Conservation (phyloP, 768 basidiomycete species). For the Trametes punicea region DNA sequence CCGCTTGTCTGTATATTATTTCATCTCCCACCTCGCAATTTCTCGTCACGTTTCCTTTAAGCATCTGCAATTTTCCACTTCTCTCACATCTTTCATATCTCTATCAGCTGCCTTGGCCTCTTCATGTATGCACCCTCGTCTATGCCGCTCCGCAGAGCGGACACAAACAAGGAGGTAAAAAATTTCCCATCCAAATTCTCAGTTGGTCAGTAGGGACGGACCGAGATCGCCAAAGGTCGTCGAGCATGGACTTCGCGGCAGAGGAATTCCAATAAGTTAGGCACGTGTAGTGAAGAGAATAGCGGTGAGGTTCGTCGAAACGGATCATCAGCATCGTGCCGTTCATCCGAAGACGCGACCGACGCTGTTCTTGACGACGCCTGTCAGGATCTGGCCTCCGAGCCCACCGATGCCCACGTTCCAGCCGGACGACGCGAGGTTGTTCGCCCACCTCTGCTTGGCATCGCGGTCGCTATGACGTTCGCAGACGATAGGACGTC, state of each 20-base stretch:
- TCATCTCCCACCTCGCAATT: neutral
- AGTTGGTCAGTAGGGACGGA: neutral
- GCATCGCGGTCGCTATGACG: constrained; percentile 78
- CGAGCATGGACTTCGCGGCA: too few relatives aligned
- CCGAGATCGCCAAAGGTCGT: neutral
- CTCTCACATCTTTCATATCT: neutral
- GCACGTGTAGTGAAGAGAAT: neutral
- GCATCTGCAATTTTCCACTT: constrained; percentile 10
- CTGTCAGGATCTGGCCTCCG: constrained; percentile 79
- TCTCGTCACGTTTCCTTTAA: neutral
- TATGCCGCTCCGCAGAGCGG: constrained; percentile 30
- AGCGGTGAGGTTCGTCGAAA: neutral
- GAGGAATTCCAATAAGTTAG: constrained; percentile 3
- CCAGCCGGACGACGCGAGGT: constrained; percentile 67
- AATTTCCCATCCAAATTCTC: neutral
- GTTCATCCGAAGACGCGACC: constrained; percentile 65
- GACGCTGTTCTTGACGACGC: constrained; percentile 79
- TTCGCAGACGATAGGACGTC: neutral
- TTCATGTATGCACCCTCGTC: constrained; percentile 11
- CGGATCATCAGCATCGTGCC: neutral
- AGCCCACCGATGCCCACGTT: constrained; percentile 73
- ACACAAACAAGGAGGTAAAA: constrained; percentile 21
- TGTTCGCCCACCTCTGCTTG: constrained; percentile 86
- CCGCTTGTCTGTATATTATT: constrained; percentile 12
- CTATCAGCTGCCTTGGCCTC: constrained; percentile 1